Conservation (phyloP, 2,329 filamentous ascomycete genomes). For the Camillea tinctor region DNA sequence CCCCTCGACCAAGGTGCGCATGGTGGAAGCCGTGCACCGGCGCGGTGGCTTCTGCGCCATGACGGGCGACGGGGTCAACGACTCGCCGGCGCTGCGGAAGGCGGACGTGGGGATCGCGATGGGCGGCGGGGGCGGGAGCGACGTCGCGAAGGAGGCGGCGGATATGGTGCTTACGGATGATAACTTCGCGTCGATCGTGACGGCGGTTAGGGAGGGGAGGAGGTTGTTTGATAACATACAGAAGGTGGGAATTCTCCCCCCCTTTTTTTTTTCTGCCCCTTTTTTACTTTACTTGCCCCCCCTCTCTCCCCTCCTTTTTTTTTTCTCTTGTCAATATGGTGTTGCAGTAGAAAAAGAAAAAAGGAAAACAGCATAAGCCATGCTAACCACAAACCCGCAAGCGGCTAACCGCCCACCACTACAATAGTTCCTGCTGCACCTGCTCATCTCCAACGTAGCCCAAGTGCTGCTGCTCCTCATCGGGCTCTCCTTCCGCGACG, state of each 20-base stretch:
- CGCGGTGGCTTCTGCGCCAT: constrained; percentile 69
- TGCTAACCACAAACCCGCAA: too few relatives aligned
- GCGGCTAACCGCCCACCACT: too few relatives aligned
- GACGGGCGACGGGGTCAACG: constrained; percentile 75
- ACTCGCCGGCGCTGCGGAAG: constrained; percentile 69
- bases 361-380: too few relatives aligned
- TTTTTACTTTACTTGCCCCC: constrained; percentile 12
- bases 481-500: constrained; percentile 67
- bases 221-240: constrained; percentile 72
- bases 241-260: constrained; percentile 51
- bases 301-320: too few relatives aligned
- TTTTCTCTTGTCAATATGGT: too few relatives aligned
- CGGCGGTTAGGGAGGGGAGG: constrained; percentile 69
- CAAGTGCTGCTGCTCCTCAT: constrained; percentile 69
- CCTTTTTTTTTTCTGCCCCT: too few relatives aligned
- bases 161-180: constrained; percentile 88
- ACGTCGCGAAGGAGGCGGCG: constrained; percentile 76
- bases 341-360: too few relatives aligned
- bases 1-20: constrained; percentile 70
- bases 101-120: constrained; percentile 76
- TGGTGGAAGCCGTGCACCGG: constrained; percentile 72
- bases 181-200: constrained; percentile 79
- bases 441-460: constrained; percentile 68
- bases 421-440: constrained; percentile 57
- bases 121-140: constrained; percentile 67